Conservation (phyloP, 2,329 filamentous ascomycete genomes). For the Exophiala mesophila region DNA sequence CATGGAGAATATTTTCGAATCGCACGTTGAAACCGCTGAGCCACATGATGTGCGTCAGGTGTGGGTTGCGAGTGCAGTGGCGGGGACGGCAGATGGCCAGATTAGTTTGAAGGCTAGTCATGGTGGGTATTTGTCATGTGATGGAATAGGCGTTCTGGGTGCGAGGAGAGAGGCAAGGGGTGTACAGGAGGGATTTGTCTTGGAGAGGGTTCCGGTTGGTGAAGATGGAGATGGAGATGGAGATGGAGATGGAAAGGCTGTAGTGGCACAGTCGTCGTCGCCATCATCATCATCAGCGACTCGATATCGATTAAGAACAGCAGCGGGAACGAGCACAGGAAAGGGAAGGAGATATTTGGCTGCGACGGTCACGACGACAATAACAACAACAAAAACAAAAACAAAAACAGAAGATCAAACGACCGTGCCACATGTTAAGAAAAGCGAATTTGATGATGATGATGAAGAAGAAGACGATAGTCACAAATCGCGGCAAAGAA, state of each 20-base stretch:
- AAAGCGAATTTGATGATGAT: neutral
- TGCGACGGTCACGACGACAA: slow-evolving; percentile 7
- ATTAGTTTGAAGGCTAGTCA: slow-evolving; percentile 88
- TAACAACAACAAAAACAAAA: slow-evolving; percentile 3
- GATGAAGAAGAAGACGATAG: neutral
- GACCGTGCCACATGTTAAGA: slow-evolving; percentile 3
- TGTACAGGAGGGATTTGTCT: slow-evolving; percentile 29
- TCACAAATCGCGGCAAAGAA: slow-evolving; percentile 6
- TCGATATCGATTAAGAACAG: slow-evolving; percentile 16
- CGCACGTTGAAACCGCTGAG: slow-evolving; percentile 76
- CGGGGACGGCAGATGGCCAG: slow-evolving; percentile 60
- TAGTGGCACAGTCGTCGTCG: no score
- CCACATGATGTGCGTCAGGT: slow-evolving; percentile 95
- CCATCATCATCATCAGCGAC: neutral
- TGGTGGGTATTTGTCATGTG: slow-evolving; percentile 56
- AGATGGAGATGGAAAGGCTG: no score
- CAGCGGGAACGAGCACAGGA: slow-evolving; percentile 2
- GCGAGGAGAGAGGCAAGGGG: slow-evolving; percentile 25
- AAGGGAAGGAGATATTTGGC: slow-evolving; percentile 15
- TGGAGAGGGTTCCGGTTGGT: slow-evolving; percentile 10
- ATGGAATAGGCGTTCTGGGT: slow-evolving; percentile 24
- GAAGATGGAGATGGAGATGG: slow-evolving; percentile 1
- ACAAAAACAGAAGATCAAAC: neutral
- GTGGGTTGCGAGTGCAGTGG: slow-evolving; percentile 81
- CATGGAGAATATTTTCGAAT: slow-evolving; percentile 84